A percentile compares a stretch with the other conserved stretches of the same genome.
Conservation (phyloP, 176 grass and related monocot species). For the Ensete glaucum region DNA sequence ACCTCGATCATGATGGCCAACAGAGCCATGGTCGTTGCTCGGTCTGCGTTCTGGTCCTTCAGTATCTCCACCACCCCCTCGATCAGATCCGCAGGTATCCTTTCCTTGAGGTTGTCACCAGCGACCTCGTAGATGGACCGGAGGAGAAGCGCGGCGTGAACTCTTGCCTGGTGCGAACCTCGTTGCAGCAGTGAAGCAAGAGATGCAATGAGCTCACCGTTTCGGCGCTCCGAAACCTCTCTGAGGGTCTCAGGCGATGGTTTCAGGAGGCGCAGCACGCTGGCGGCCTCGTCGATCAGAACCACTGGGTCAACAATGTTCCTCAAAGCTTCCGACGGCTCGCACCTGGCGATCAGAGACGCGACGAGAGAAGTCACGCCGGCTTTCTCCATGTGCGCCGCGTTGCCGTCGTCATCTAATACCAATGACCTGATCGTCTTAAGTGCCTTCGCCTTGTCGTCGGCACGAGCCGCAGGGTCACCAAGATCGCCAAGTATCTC, state of each 20-base stretch:
- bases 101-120: background rate
- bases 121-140: slow-evolving; percentile 7
- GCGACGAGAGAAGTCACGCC: slow-evolving; percentile 14
- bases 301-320: background rate
- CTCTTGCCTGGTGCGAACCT: slow-evolving; percentile 3
- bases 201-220: slow-evolving; percentile 10
- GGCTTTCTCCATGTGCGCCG: slow-evolving; percentile 5
- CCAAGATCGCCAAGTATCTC: background rate
- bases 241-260: slow-evolving; percentile 9
- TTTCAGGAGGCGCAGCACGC: slow-evolving; percentile 8
- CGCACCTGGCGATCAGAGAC: background rate
- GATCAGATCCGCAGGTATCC: background rate
- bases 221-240: background rate
- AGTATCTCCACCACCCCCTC: slow-evolving; percentile 19
- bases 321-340: too few relatives aligned
- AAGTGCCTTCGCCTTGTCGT: background rate
- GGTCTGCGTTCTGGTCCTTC: slow-evolving; percentile 18
- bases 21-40: background rate
- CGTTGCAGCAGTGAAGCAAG: background rate
- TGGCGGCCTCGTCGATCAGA: background rate
- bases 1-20: background rate
- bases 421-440: background rate
- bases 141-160: slow-evolving; percentile 4
- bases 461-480: background rate
- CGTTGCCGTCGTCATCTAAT: background rate